phyloP scores from a whole-genome alignment of 257 asterid genomes.

The Fraxinus anomala region DNA sequence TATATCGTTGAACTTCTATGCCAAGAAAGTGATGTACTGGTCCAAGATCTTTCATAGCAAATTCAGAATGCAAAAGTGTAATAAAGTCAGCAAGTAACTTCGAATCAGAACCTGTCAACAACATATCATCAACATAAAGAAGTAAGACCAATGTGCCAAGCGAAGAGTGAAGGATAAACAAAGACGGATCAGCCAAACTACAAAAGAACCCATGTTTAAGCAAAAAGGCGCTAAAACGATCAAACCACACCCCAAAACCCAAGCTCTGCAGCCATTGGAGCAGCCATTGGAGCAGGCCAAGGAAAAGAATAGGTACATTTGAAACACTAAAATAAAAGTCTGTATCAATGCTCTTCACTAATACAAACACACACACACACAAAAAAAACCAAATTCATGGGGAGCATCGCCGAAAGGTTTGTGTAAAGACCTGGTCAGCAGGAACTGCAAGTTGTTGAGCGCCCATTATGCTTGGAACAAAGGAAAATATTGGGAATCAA shows the following conservation, averaged over 20 bases:
- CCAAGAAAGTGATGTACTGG: no score
- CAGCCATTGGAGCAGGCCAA: background rate
- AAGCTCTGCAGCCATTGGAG: background rate
- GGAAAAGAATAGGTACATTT: background rate
- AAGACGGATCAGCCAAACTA: no score
- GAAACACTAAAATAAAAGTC: background rate
- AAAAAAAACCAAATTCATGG: background rate
- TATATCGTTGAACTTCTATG: no score
- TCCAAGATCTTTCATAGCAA: no score
- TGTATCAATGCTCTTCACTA: background rate
- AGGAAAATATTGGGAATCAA: constrained; percentile 24
- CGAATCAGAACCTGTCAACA: no score
- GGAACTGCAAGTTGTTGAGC: constrained; percentile 32
- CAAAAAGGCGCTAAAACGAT: no score
- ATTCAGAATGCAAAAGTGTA: no score
- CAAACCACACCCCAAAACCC: background rate
- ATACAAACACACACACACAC: background rate
- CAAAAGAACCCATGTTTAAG: no score
- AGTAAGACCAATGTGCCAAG: no score
- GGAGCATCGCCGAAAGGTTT: background rate
- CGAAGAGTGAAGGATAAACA: no score
- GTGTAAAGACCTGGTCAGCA: constrained; percentile 27
- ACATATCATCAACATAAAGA: no score
- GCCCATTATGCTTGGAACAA: constrained; percentile 31
- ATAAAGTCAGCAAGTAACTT: no score